These are phyloP conservation scores for Mycena venus DNA, from an alignment of 768 basidiomycete species.

Conservation along the genomic window DNA sequence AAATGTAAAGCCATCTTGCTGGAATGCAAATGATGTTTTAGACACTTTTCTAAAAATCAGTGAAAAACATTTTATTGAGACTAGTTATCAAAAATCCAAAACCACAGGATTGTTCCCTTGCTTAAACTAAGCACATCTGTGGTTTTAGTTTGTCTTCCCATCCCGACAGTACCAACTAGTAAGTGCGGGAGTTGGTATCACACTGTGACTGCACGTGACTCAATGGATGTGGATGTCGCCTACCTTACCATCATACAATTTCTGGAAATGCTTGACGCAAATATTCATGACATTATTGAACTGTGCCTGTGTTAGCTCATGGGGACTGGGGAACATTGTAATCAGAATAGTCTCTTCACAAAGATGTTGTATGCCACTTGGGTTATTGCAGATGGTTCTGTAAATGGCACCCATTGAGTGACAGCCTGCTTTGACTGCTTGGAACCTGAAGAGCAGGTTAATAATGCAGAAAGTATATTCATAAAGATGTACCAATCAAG, in stretches of 20 bases:
- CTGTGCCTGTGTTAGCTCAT: conserved; percentile 32
- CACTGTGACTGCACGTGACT: too few species aligned
- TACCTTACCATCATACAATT: conserved; percentile 30
- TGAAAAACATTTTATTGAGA: too few species aligned
- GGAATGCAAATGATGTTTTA: too few species aligned
- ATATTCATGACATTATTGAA: conserved; percentile 28
- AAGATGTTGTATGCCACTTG: conserved; percentile 30
- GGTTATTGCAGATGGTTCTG: conserved; percentile 36
- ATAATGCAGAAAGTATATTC: neutral
- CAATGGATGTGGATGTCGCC: too few species aligned
- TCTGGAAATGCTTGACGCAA: conserved; percentile 18
- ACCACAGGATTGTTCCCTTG: too few species aligned
- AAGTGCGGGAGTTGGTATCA: too few species aligned
- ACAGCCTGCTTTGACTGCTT: conserved; percentile 25
- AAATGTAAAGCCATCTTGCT: too few species aligned
- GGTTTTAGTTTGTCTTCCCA: too few species aligned
- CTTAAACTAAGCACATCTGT: too few species aligned
- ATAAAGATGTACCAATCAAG: conserved; percentile 37
- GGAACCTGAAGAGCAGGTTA: conserved; percentile 32
- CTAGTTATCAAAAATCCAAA: too few species aligned
- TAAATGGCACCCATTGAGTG: conserved; percentile 44
- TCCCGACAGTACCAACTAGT: too few species aligned
- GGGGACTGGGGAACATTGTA: conserved; percentile 37
- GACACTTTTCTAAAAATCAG: too few species aligned
- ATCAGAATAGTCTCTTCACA: conserved; percentile 39